phyloP scores from a whole-genome alignment of 1,139 yeast genomes.

The Magnusiomyces ingens region DNA sequence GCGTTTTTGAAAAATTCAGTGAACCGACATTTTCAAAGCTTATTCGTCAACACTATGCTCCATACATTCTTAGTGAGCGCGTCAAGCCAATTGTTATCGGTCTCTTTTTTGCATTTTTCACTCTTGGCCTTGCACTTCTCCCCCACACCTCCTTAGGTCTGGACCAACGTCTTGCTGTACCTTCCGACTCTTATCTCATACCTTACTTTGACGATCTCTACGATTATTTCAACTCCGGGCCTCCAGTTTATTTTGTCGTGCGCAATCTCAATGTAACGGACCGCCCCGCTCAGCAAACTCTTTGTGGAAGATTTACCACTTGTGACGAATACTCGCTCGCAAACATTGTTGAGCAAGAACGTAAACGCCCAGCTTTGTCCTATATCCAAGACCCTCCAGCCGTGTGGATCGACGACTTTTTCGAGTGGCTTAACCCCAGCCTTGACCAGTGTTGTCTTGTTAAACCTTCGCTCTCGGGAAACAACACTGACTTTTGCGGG shows the following conservation, averaged over 20 bases:
- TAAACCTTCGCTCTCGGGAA: conserved; percentile 12
- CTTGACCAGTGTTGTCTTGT: conserved; percentile 78
- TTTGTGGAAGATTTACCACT: conserved; percentile 84
- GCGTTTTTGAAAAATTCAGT: conserved; percentile 23
- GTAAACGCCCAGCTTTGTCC: conserved; percentile 55
- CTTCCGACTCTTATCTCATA: conserved; percentile 71
- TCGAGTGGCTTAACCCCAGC: conserved; percentile 80
- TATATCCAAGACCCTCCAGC: conserved; percentile 77
- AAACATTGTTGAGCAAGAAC: conserved; percentile 82
- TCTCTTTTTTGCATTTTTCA: conserved; percentile 55
- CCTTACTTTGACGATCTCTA: conserved; percentile 74
- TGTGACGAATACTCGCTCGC: conserved; percentile 75
- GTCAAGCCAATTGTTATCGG: conserved; percentile 46
- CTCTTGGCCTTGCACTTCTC: conserved; percentile 57
- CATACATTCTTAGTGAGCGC: conserved; percentile 46
- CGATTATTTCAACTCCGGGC: conserved; percentile 72
- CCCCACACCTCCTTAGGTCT: conserved; percentile 72
- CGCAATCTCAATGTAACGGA: conserved; percentile 56
- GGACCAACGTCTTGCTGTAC: conserved; percentile 86
- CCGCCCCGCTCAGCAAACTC: conserved; percentile 54
- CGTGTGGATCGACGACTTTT: conserved; percentile 88
- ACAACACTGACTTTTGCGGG: conserved; percentile 49
- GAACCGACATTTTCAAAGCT: conserved; percentile 36
- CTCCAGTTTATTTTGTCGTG: conserved; percentile 83
- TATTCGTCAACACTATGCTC: conserved; percentile 46